A percentile compares a stretch with the other conserved stretches of the same genome.
Conservation (phyloP, 257 asterid species). For the Knoxia roxburghii region DNA sequence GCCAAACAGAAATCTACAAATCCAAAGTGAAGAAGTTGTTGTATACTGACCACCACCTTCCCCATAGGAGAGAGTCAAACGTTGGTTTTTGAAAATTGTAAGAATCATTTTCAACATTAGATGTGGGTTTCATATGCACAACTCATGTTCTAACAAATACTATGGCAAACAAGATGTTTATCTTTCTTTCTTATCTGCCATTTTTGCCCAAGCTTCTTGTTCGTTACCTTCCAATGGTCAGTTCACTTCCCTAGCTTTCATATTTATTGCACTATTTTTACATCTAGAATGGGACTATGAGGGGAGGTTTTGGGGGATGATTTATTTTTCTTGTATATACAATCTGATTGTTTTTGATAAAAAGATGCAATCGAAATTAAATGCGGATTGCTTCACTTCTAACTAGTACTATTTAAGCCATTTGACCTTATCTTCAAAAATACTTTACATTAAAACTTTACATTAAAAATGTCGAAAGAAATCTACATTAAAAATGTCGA, state of each 20-base stretch:
- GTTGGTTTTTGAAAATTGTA: conserved; percentile 10
- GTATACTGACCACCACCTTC: conserved; percentile 10
- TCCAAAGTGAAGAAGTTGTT: conserved; percentile 38
- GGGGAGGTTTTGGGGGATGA: too few species aligned
- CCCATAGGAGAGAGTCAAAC: conserved; percentile 7
- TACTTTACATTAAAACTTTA: too few species aligned
- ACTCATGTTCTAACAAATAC: background rate
- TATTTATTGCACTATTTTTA: background rate
- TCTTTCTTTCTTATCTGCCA: background rate
- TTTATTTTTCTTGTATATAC: too few species aligned
- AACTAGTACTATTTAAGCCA: too few species aligned
- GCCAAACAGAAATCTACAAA: conserved; percentile 77
- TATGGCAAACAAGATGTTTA: background rate
- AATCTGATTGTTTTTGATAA: too few species aligned
- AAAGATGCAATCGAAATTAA: too few species aligned
- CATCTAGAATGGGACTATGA: too few species aligned
- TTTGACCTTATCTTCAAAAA: too few species aligned
- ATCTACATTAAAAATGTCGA: too few species aligned
- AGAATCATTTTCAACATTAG: background rate
- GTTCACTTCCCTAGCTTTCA: background rate
- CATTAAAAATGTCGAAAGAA: too few species aligned
- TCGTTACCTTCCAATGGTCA: background rate
- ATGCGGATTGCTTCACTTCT: too few species aligned
- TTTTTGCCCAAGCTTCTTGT: background rate
- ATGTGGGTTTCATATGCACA: background rate